Evolutionary conservation across 805 yeast species (phyloP).

Genomic region (Metschnikowia sp.): DNA sequence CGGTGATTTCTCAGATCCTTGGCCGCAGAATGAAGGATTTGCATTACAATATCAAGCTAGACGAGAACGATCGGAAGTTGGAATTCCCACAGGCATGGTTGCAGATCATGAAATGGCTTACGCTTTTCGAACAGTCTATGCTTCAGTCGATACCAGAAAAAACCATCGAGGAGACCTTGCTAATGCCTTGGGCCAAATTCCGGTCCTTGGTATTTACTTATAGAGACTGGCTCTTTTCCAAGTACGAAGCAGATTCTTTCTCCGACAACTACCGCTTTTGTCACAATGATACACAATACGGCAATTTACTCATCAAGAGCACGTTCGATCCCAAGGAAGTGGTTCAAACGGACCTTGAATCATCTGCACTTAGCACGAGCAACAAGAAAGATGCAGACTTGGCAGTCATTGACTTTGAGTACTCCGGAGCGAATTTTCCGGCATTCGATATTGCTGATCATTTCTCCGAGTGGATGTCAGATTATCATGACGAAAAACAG

Average conservation of each 20-base stretch:
- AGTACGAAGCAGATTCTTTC: slow-evolving; percentile 45
- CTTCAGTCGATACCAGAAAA: slow-evolving; percentile 31
- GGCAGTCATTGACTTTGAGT: slow-evolving; percentile 95
- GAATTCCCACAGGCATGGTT: slow-evolving; percentile 69
- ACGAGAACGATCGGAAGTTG: slow-evolving; percentile 47
- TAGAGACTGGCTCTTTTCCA: slow-evolving; percentile 55
- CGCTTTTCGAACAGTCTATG: slow-evolving; percentile 41
- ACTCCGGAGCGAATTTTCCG: slow-evolving; percentile 85
- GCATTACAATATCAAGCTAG: slow-evolving; percentile 73
- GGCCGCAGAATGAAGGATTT: slow-evolving; percentile 96
- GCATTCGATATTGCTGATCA: slow-evolving; percentile 92
- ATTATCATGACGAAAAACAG: slow-evolving; percentile 63
- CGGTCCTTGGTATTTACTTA: slow-evolving; percentile 49
- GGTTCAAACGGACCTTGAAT: slow-evolving; percentile 15
- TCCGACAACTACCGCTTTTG: slow-evolving; percentile 67
- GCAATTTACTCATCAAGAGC: slow-evolving; percentile 70
- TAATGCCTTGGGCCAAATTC: slow-evolving; percentile 50
- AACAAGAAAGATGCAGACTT: slow-evolving; percentile 46
- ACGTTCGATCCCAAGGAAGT: slow-evolving; percentile 50
- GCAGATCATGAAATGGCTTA: slow-evolving; percentile 69
- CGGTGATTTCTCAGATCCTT: slow-evolving; percentile 74
- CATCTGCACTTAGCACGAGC: slow-evolving; percentile 17
- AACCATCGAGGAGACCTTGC: slow-evolving; percentile 37
- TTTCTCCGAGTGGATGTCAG: slow-evolving; percentile 95
- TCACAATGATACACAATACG: slow-evolving; percentile 96